These are phyloP conservation scores for Aspergillus egyptiacus DNA, from an alignment of 495 filamentous ascomycete species.

Conservation along the genomic window DNA sequence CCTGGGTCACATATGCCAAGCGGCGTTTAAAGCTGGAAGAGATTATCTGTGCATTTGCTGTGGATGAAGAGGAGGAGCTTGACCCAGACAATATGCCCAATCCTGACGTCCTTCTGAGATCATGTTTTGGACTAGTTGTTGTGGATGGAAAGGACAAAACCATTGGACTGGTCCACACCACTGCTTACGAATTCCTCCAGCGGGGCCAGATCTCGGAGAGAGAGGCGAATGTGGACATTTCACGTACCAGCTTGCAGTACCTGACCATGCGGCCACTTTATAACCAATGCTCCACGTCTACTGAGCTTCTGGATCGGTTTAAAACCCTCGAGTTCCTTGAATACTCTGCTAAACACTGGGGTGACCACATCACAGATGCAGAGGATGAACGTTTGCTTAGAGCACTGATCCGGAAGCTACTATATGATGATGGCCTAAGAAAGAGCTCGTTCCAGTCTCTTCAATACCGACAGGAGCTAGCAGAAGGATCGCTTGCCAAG, in stretches of 20 bases:
- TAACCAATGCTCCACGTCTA: background rate
- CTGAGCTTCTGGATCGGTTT: background rate
- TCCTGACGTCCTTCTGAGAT: constrained; percentile 9
- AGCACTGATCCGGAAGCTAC: background rate
- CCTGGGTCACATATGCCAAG: constrained; percentile 10
- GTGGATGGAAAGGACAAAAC: constrained; percentile 5
- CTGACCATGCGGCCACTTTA: background rate
- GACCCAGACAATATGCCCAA: constrained; percentile 1
- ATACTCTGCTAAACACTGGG: constrained; percentile 5
- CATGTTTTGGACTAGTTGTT: constrained; percentile 21
- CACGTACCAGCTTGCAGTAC: background rate
- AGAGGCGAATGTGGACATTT: background rate
- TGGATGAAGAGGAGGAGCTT: constrained; percentile 8
- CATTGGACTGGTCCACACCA: constrained; percentile 10
- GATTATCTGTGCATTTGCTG: constrained; percentile 8
- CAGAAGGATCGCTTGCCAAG: background rate
- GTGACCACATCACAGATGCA: background rate
- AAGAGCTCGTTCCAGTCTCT: constrained; percentile 2
- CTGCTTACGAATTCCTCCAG: constrained; percentile 11
- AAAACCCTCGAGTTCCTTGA: background rate
- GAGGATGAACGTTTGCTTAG: background rate
- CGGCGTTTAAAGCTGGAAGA: constrained; percentile 2
- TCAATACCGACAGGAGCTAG: background rate
- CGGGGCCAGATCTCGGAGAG: background rate
- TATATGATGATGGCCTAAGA: background rate